A percentile compares a stretch with the other conserved stretches of the same genome.
phyloP scores from a whole-genome alignment of 2,329 filamentous ascomycete species.

The Aschersonia sp. region DNA sequence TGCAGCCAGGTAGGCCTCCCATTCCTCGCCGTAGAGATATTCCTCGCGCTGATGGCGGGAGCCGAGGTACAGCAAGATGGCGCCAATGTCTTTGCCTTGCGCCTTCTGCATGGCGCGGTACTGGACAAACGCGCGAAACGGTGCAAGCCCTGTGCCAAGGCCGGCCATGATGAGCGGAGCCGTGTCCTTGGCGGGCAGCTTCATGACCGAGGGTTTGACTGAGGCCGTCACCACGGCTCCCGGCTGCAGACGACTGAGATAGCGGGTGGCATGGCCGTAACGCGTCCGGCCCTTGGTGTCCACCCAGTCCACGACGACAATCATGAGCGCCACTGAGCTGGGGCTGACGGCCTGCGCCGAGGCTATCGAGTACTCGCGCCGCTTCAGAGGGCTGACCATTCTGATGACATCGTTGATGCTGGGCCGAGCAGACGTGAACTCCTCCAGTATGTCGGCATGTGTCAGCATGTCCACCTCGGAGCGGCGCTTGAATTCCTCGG shows the following conservation, averaged over 20 bases:
- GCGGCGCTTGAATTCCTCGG: constrained; percentile 81
- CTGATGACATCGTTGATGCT: constrained; percentile 76
- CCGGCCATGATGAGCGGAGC: constrained; percentile 98
- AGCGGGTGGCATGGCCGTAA: constrained; percentile 85
- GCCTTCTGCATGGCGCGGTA: constrained; percentile 96
- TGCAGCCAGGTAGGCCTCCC: constrained; percentile 93
- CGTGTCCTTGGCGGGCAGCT: constrained; percentile 75
- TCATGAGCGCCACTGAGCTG: constrained; percentile 81
- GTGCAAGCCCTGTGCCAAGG: constrained; percentile 91
- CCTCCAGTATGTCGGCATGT: constrained; percentile 77
- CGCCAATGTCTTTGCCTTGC: constrained; percentile 88
- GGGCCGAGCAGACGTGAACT: constrained; percentile 82
- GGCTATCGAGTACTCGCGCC: constrained; percentile 96
- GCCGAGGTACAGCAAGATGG: constrained; percentile 91
- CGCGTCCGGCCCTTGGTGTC: constrained; percentile 77
- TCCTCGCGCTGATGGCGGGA: constrained; percentile 95
- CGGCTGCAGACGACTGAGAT: constrained; percentile 61
- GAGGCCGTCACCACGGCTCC: constrained; percentile 77
- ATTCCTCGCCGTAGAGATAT: constrained; percentile 97
- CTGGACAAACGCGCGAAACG: constrained; percentile 98
- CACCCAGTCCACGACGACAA: constrained; percentile 93
- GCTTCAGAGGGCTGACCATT: constrained; percentile 85
- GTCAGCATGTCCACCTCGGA: constrained; percentile 84
- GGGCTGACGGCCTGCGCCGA: constrained; percentile 92
- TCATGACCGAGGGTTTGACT: constrained; percentile 98